Percentiles rank a stretch among this genome's conserved stretches.
Evolutionary conservation across 257 asterid species (phyloP).

Genomic region (Voacanga thouarsii): DNA sequence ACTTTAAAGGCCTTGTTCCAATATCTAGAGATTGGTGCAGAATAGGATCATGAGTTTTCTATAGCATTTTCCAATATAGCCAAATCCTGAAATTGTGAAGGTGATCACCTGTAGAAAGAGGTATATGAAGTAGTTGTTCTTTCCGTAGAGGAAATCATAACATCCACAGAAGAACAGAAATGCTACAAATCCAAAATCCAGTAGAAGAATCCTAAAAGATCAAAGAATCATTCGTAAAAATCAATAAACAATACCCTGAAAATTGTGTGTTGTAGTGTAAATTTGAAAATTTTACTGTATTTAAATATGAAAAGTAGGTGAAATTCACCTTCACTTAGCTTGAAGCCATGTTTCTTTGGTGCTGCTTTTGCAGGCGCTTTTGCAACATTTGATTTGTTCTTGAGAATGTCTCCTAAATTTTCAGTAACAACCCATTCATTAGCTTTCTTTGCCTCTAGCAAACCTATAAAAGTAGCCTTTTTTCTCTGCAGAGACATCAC

Average conservation of each 20-base stretch:
- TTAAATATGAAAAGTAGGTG: too few relatives aligned
- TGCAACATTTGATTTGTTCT: conserved; percentile 43
- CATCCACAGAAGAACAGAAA: conserved; percentile 88
- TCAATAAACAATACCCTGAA: neutral
- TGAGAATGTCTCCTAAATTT: conserved; percentile 79
- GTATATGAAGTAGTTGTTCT: conserved; percentile 70
- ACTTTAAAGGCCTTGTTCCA: neutral
- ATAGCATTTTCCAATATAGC: conserved; percentile 36
- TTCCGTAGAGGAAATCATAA: conserved; percentile 79
- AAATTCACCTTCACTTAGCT: conserved; percentile 63
- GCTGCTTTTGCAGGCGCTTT: conserved; percentile 23
- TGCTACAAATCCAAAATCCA: conserved; percentile 70
- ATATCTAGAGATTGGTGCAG: neutral
- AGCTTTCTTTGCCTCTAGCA: conserved; percentile 77
- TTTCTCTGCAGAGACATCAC: conserved; percentile 96
- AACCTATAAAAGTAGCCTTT: conserved; percentile 89
- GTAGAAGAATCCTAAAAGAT: conserved; percentile 53
- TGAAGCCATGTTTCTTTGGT: conserved; percentile 40
- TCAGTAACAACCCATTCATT: conserved; percentile 99
- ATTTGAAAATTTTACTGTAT: neutral
- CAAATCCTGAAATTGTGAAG: conserved; percentile 83
- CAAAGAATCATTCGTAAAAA: neutral
- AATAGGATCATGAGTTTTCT: neutral
- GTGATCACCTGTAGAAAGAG: conserved; percentile 81
- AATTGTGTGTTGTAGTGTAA: too few relatives aligned